These are phyloP conservation scores for Saccharomyces hybrid DNA, from an alignment of 1,139 yeast species.

Conservation along the genomic window DNA sequence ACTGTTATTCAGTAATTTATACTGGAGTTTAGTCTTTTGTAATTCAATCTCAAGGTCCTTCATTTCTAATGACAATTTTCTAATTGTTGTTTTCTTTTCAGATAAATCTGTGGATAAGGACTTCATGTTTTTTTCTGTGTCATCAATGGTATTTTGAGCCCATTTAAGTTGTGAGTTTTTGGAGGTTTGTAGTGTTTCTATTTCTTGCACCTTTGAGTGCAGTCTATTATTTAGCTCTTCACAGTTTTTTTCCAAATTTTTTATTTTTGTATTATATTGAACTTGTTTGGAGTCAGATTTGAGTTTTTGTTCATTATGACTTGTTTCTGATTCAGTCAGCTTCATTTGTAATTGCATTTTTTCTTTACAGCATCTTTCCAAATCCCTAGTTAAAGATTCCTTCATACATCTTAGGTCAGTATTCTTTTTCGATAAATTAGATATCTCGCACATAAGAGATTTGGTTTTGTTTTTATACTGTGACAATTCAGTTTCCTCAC, in stretches of 20 bases:
- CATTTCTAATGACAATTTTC: conserved; percentile 28
- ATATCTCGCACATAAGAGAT: not conserved
- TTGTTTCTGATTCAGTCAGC: not conserved
- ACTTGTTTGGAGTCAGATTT: not conserved
- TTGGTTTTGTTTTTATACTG: not conserved
- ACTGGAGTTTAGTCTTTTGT: conserved; percentile 34
- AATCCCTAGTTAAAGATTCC: not conserved
- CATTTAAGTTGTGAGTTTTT: conserved; percentile 48
- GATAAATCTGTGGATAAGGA: not conserved
- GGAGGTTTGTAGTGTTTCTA: conserved; percentile 34
- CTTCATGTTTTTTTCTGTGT: conserved; percentile 17
- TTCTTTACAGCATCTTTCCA: not conserved
- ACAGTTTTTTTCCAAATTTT: not conserved
- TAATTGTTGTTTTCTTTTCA: conserved; percentile 27
- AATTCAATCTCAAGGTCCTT: conserved; percentile 34
- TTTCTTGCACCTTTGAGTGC: conserved; percentile 28
- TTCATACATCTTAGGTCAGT: not conserved
- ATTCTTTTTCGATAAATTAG: not conserved
- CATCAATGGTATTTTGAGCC: conserved; percentile 60
- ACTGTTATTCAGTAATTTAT: conserved; percentile 14
- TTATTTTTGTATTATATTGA: not conserved
- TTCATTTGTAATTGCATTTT: not conserved
- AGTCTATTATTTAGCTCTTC: conserved; percentile 36
- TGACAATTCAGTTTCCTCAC: not conserved
- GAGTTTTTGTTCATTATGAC: not conserved